Evolutionary conservation across 2,329 filamentous ascomycete species (phyloP).

Genomic region (Trichocomaceae sp.): DNA sequence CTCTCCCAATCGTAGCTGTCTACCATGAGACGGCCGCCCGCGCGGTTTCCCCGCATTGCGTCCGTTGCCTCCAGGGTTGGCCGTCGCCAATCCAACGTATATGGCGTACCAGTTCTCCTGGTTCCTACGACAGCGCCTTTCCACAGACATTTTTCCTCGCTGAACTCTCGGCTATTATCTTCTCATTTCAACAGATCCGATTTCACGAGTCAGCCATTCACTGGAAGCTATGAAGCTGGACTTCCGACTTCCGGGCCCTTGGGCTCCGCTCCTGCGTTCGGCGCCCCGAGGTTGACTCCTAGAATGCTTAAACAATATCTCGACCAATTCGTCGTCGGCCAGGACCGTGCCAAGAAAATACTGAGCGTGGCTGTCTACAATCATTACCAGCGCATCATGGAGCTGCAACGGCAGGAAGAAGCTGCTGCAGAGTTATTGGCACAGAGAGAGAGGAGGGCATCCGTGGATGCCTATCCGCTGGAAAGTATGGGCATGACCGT

Average conservation of each 20-base stretch:
- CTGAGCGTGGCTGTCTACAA: conserved; percentile 93
- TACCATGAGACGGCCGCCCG: conserved; percentile 29
- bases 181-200: conserved; percentile 55
- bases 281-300: conserved; percentile 54
- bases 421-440: conserved; percentile 69
- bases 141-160: conserved; percentile 6
- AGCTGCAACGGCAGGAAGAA: conserved; percentile 66
- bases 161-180: conserved; percentile 26
- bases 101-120: conserved; percentile 20
- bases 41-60: conserved; percentile 21
- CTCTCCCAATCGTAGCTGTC: not conserved
- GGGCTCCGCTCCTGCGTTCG: conserved; percentile 51
- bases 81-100: conserved; percentile 13
- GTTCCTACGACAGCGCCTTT: conserved; percentile 13
- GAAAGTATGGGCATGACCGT: conserved; percentile 54
- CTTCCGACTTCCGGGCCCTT: conserved; percentile 58
- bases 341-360: conserved; percentile 86
- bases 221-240: conserved; percentile 57
- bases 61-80: conserved; percentile 17
- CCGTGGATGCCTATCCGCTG: conserved; percentile 63
- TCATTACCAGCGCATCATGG: conserved; percentile 83
- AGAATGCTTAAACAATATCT: conserved; percentile 75
- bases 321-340: conserved; percentile 93
- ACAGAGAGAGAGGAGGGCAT: conserved; percentile 64
- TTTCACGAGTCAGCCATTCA: conserved; percentile 57